Conservation (phyloP, 176 grass and related monocot genomes). For the Luzula sylvatica region DNA sequence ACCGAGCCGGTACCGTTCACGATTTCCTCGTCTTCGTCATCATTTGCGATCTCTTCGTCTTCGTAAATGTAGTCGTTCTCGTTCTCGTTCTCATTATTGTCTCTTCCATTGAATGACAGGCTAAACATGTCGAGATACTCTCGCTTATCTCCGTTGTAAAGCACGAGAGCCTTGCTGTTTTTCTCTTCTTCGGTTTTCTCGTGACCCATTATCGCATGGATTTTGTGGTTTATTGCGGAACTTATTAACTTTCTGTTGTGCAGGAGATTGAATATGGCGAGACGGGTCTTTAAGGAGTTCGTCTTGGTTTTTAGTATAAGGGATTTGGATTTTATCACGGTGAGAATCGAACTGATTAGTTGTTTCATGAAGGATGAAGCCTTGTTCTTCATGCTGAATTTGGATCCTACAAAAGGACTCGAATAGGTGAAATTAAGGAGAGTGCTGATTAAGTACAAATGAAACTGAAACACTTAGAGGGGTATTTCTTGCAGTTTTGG, state of each 20-base stretch:
- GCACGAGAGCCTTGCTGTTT: constrained; percentile 35
- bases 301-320: constrained; percentile 66
- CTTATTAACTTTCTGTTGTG: constrained; percentile 60
- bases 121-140: neutral
- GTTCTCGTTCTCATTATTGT: constrained; percentile 1
- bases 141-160: constrained; percentile 16
- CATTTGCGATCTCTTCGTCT: constrained; percentile 35
- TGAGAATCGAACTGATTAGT: constrained; percentile 37
- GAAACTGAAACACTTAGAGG: constrained; percentile 2
- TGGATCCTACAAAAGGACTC: neutral
- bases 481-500: constrained; percentile 33
- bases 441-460: constrained; percentile 17
- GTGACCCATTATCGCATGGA: constrained; percentile 71
- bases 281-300: constrained; percentile 55
- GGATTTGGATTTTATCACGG: constrained; percentile 61
- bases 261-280: constrained; percentile 58
- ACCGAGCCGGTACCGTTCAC: constrained; percentile 52
- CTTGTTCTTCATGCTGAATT: constrained; percentile 54
- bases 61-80: constrained; percentile 60
- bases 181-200: constrained; percentile 12
- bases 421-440: neutral
- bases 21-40: constrained; percentile 43
- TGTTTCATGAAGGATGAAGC: constrained; percentile 62
- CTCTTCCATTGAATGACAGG: constrained; percentile 3
- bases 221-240: constrained; percentile 73